These are phyloP conservation scores for Umbelopsis sp. DNA, from an alignment of 371 early-diverging fungal species.

Conservation along the genomic window DNA sequence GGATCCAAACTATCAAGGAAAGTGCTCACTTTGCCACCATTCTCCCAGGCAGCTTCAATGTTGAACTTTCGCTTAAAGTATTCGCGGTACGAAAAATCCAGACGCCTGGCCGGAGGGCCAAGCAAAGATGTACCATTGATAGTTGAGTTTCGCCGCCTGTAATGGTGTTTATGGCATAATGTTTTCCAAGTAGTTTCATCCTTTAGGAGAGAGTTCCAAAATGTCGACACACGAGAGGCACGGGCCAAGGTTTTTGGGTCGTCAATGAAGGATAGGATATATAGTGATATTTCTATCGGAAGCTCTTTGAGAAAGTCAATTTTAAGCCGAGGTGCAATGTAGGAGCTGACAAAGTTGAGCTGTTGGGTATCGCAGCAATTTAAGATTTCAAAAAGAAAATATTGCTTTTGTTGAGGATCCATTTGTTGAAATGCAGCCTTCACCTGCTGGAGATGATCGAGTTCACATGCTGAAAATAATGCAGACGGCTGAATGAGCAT, in stretches of 20 bases:
- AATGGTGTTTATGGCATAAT: slow-evolving; percentile 54
- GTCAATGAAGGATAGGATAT: slow-evolving; percentile 69
- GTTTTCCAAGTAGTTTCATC: slow-evolving; percentile 57
- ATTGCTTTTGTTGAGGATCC: slow-evolving; percentile 42
- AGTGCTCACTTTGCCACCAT: slow-evolving; percentile 69
- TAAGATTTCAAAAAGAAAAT: slow-evolving; percentile 53
- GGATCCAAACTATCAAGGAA: slow-evolving; percentile 78
- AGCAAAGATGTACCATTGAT: slow-evolving; percentile 55
- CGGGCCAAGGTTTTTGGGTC: slow-evolving; percentile 77
- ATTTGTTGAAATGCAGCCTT: slow-evolving; percentile 53
- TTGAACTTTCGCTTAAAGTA: slow-evolving; percentile 76
- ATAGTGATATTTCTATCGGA: slow-evolving; percentile 75
- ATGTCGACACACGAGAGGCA: slow-evolving; percentile 71
- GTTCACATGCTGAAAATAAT: slow-evolving; percentile 42
- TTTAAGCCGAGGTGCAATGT: slow-evolving; percentile 70
- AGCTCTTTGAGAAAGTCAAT: slow-evolving; percentile 79
- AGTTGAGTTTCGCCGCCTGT: slow-evolving; percentile 50
- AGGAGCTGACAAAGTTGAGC: slow-evolving; percentile 57
- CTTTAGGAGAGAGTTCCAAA: slow-evolving; percentile 79
- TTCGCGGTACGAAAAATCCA: slow-evolving; percentile 69
- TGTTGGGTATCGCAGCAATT: slow-evolving; percentile 60
- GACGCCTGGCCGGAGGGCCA: slow-evolving; percentile 47
- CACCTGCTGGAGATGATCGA: slow-evolving; percentile 39
- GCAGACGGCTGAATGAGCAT: slow-evolving; percentile 29
- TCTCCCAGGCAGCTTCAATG: slow-evolving; percentile 78